Base-by-base conservation (phyloP, 2,329 filamentous ascomycete genomes). In the Botrytis squamosa region DNA sequence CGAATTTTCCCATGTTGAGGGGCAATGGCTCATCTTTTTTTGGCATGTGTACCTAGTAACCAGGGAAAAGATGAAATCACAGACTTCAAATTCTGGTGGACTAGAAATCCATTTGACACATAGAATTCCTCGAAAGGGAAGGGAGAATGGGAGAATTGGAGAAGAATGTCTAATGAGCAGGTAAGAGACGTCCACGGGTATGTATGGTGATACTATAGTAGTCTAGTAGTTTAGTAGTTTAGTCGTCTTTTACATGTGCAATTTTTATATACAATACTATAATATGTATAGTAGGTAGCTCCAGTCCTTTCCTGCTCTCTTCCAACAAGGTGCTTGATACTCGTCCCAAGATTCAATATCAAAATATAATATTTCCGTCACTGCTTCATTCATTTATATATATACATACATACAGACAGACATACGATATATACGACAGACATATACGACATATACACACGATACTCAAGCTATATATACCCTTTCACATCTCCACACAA, bases 101-200 rank as follows among this genome's bases (percentile, higher is more conserved):
- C 46, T 55, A 40, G 46, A 67, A n/a, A n/a, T 52, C 22, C 49
- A 40, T 29, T 29, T 68, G 65, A 42, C 65, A 57, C 49, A 68
- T 68, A 57, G 29, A 55, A 68, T 68, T 33, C 65, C 65, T 33
- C 36, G 4, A 42, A 29, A 22, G 36, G 49, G 5, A 68, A 64
- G 38, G 22, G 38, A 64, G 25, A 18, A 52, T 7, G 4, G 10
- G 49, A 52, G 49, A 52, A 52, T 14, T 6, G 49, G 49, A 52
- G 49, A 14, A 52, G 46, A 25, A 52, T 52, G 46, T 49, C 46
- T 10, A 49, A 38, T 62, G 59, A 10, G 33, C 12, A 62, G 33
- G 33, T 22, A 25, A 8, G 36, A 40, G 60, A n/a, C 33, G 33
- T 33, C 33, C 33, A 33, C 33, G 33, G 33, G 33, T 33, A 33